Evolutionary conservation across 805 yeast genomes (phyloP), one percentile per base, ranked within the genome.

Genomic region (Ogataea methylovora): DNA sequence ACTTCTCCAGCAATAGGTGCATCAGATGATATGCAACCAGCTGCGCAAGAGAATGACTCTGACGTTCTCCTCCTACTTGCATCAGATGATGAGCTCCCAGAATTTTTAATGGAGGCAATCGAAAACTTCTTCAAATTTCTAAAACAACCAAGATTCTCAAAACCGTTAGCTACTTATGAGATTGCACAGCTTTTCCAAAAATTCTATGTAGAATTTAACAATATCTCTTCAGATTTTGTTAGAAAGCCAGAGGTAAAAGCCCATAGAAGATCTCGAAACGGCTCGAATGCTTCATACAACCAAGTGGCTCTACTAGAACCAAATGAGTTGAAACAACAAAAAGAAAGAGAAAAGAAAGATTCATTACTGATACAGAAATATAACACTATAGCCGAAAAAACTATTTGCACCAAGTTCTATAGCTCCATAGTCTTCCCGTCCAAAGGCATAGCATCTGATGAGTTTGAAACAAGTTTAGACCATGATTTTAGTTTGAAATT

Each of bases 81-180:
- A n/a, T 12, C 10, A 7, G 39, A 44, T 30, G 46, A 47, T 11
- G 54, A 53, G 27, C 32, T 58, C 8, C 65, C 65, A 1, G 33
- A 40, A 1, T 42, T 42, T 6, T 39, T 60, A 8, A 27, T 44
- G 3, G 38, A 41, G 27, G 41, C 41, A 17, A 44, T 57, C 30
- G 57, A 56, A 25, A 37, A 30, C 2, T 60, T 58, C 27, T 38
- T 52, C 17, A 49, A 46, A 30, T 60, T 48, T 27, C 45, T 60
- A 17, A 53, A 57, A 31, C 58, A 54, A 32, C 65, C 65, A 3
- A 43, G 56, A 25, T 60, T 59, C 40, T 47, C 54, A n/a, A 49
- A 52, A 32, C 61, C 64, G 0, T 43, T 58, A 29, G 60, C 61
- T 10, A 46, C 54, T 27, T 50, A 47, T 36, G 63, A 60, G 36